phyloP scores from a whole-genome alignment of 495 filamentous ascomycete species.

The Trichoderma reesei region DNA sequence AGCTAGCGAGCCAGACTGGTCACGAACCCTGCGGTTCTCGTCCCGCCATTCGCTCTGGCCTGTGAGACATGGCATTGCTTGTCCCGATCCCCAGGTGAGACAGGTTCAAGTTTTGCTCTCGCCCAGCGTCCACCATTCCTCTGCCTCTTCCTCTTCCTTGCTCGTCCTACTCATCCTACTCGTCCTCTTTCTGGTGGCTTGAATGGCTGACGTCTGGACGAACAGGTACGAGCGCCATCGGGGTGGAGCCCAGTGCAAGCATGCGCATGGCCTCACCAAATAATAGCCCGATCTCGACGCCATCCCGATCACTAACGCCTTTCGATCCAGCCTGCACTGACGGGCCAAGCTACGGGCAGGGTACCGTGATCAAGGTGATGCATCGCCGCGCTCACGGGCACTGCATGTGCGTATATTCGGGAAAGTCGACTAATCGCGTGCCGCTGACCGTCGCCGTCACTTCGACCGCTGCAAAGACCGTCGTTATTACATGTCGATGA shows the following conservation, averaged over 20 bases:
- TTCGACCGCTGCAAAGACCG: too few species aligned
- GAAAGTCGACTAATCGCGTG: too few species aligned
- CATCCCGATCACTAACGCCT: neutral
- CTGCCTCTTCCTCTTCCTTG: too few species aligned
- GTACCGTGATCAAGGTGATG: too few species aligned
- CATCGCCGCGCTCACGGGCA: too few species aligned
- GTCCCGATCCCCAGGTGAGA: neutral
- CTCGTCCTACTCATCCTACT: too few species aligned
- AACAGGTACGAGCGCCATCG: neutral
- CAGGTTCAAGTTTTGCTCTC: neutral
- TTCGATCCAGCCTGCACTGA: neutral
- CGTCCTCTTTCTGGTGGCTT: neutral
- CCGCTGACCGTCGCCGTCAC: too few species aligned
- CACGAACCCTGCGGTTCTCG: neutral
- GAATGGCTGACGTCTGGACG: neutral
- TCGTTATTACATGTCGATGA: too few species aligned
- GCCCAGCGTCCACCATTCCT: neutral
- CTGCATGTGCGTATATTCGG: too few species aligned
- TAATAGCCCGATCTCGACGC: slow-evolving; percentile 1
- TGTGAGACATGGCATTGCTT: slow-evolving; percentile 3
- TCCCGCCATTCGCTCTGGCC: neutral
- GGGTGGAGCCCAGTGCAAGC: neutral
- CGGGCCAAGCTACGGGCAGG: too few species aligned
- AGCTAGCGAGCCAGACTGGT: neutral
- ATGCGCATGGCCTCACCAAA: neutral